Percentiles rank a stretch among this genome's conserved stretches.
These are phyloP conservation scores for Coemansia sp. DNA, from an alignment of 192 early-diverging fungal species.

Conservation along the genomic window DNA sequence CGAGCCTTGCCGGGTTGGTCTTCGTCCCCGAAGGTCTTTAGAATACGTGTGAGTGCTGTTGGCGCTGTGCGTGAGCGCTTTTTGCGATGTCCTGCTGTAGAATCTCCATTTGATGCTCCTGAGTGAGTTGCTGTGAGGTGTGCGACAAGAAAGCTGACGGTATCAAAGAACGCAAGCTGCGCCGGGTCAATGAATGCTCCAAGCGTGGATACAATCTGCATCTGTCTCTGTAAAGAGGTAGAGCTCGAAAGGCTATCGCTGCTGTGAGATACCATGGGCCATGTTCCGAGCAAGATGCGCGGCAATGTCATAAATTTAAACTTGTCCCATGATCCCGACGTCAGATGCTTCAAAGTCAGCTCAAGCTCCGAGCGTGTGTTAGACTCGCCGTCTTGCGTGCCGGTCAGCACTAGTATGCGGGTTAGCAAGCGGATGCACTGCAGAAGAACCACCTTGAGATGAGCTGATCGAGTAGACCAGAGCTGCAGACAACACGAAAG, in stretches of 20 bases:
- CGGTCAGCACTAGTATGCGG: slow-evolving; percentile 17
- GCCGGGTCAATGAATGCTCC: slow-evolving; percentile 17
- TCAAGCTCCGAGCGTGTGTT: slow-evolving; percentile 23
- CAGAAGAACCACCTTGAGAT: slow-evolving; percentile 24
- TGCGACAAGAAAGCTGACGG: slow-evolving; percentile 26
- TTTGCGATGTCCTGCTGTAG: slow-evolving; percentile 1
- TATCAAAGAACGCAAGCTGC: slow-evolving; percentile 43
- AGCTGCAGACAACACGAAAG: slow-evolving; percentile 28
- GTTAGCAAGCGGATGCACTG: slow-evolving; percentile 33
- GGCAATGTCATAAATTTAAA: slow-evolving; percentile 42
- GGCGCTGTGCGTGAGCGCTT: slow-evolving; percentile 10
- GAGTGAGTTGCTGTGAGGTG: slow-evolving; percentile 7
- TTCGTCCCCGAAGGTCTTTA: slow-evolving; percentile 18
- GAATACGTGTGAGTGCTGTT: slow-evolving; percentile 33
- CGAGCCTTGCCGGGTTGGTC: slow-evolving; percentile 18
- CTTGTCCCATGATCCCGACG: slow-evolving; percentile 39
- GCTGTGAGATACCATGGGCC: slow-evolving; percentile 14
- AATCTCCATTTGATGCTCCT: neutral
- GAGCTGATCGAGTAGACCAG: slow-evolving; percentile 38
- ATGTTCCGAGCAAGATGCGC: slow-evolving; percentile 28
- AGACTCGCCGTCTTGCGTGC: neutral
- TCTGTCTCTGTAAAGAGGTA: neutral
- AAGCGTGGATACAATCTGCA: slow-evolving; percentile 14
- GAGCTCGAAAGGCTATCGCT: neutral
- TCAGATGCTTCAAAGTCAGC: slow-evolving; percentile 32